Evolutionary conservation across 2,329 filamentous ascomycete genomes (phyloP).

Genomic region (Leptographium wingfieldii): DNA sequence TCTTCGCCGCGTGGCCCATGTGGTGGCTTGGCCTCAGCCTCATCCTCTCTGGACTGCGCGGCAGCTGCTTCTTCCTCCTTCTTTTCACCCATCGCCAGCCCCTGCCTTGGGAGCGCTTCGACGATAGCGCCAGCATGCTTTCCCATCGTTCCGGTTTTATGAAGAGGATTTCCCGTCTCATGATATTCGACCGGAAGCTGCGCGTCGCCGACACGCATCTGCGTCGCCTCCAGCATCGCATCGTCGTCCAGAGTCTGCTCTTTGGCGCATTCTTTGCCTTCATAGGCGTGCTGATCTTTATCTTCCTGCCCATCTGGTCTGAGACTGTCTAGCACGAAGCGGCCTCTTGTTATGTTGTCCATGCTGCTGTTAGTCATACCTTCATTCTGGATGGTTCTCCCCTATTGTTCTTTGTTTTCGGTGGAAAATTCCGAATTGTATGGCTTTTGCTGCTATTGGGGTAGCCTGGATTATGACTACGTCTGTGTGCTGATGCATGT

Average conservation of each 20-base stretch:
- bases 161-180: conserved; percentile 23
- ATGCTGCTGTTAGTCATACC: background rate
- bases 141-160: conserved; percentile 17
- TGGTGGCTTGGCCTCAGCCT: conserved; percentile 32
- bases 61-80: conserved; percentile 34
- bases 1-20: conserved; percentile 30
- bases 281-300: conserved; percentile 25
- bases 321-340: conserved; percentile 13
- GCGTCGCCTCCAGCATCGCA: conserved; percentile 29
- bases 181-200: conserved; percentile 35
- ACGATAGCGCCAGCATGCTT: conserved; percentile 19
- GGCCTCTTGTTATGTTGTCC: background rate
- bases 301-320: conserved; percentile 31
- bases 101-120: conserved; percentile 34
- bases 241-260: conserved; percentile 28
- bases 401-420: background rate
- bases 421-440: too few species aligned
- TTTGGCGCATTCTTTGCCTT: conserved; percentile 25
- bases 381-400: background rate
- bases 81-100: conserved; percentile 32
- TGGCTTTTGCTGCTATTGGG: too few species aligned
- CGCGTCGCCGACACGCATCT: conserved; percentile 30
- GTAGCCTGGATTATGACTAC: too few species aligned
- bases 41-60: conserved; percentile 30
- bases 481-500: too few species aligned